Base-by-base conservation (phyloP, 805 yeast genomes). In the Komagataella mondaviorum region DNA sequence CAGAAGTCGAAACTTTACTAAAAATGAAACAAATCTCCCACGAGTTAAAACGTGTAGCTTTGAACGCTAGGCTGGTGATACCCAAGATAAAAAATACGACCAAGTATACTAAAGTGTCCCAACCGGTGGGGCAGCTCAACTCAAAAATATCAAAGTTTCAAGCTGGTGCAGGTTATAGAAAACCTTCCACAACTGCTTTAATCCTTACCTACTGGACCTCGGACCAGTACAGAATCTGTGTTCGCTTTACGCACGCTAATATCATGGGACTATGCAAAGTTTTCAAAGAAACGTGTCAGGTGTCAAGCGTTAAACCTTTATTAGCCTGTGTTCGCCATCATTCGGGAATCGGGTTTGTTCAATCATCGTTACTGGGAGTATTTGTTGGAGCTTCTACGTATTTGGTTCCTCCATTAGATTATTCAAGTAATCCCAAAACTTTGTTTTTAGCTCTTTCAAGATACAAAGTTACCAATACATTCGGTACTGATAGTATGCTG, bases 261-360 rank as follows among this genome's bases (percentile, higher is more conserved):
- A 69, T 93, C 10, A 66, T 90, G 57, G 83, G 88, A 2, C 76
- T 87, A 64, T 89, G 97, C 65, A 88, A 90, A 59, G 85, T 87
- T 18, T 76, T 88, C 60, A 91, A 93, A 58, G 97, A 91, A 62
- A 91, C 98, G 0, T 87, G 96, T 60, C 91, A 88, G 54, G 72
- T 93, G 67, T 75, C 83, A 12, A 76, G 85, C 45, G 74, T 77
- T 39, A 77, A 80, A 45, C 83, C 96, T 0, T 71, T 93, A 6
- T 72, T 91, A 46, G 96, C 96, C 0, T 82, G 96, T 64, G 95
- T 88, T 6, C 78, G 95, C 47, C 91, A 90, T 57, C 78, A 88
- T 1, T 67, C 76, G 2, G 97, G 97, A 0, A 65, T 91, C 23
- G 99, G 99, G 0, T 90, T 93, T 62, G 68, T 93, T 23, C 91